Evolutionary conservation across 768 basidiomycete species (phyloP).

Genomic region (Xanthoconium stramineum): DNA sequence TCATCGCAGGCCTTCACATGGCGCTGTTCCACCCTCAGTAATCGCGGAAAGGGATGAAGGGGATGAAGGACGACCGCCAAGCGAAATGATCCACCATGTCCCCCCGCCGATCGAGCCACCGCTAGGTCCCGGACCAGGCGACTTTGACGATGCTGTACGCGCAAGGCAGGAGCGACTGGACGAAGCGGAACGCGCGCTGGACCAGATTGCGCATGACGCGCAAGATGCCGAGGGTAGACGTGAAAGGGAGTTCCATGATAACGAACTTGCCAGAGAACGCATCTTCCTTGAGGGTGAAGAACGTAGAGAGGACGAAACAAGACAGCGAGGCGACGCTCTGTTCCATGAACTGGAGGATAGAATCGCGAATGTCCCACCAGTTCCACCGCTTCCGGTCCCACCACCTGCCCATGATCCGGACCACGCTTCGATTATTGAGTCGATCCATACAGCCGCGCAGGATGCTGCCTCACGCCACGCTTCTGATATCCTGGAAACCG

Average conservation of each 20-base stretch:
- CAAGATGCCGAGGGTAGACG: conserved; percentile 61
- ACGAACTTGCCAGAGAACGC: conserved; percentile 63
- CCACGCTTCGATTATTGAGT: conserved; percentile 34
- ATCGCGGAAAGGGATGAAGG: conserved; percentile 22
- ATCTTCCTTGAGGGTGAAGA: conserved; percentile 59
- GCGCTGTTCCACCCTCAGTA: conserved; percentile 7
- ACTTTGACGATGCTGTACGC: conserved; percentile 44
- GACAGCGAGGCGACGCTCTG: conserved; percentile 32
- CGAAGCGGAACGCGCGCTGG: conserved; percentile 51
- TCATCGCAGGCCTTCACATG: conserved; percentile 19
- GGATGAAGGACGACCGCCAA: conserved; percentile 18
- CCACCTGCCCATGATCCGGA: conserved; percentile 21
- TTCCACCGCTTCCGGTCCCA: conserved; percentile 21
- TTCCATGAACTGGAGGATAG: conserved; percentile 28
- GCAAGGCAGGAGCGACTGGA: conserved; percentile 53
- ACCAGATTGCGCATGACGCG: conserved; percentile 45
- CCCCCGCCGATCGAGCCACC: conserved; percentile 15
- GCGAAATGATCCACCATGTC: conserved; percentile 27
- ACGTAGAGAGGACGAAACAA: conserved; percentile 54
- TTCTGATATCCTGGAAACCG: conserved; percentile 54
- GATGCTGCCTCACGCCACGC: conserved; percentile 58
- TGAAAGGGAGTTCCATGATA: conserved; percentile 58
- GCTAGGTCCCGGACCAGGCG: conserved; percentile 24
- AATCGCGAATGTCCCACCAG: conserved; percentile 21
- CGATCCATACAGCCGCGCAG: conserved; percentile 41